phyloP scores from a whole-genome alignment of 768 basidiomycete species.

The Crassisporium funariophilum region DNA sequence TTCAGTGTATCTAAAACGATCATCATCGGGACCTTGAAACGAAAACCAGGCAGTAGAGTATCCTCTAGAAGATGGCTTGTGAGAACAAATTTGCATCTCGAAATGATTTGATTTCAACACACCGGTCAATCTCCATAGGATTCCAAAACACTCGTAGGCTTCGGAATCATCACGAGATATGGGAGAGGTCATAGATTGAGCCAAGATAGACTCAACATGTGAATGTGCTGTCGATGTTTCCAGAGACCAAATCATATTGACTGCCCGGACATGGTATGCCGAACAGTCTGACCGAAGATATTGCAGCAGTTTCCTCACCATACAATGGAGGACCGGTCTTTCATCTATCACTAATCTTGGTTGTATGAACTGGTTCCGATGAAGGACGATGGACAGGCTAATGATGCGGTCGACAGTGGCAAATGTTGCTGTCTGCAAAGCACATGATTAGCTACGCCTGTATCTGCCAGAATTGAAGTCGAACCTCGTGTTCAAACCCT shows the following conservation, averaged over 20 bases:
- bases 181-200: constrained; percentile 65
- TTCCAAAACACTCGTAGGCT: constrained; percentile 86
- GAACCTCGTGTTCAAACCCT: constrained; percentile 58
- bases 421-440: constrained; percentile 62
- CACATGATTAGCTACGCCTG: constrained; percentile 5
- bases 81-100: background rate
- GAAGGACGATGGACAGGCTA: constrained; percentile 55
- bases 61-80: constrained; percentile 65
- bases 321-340: constrained; percentile 53
- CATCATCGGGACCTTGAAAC: constrained; percentile 85
- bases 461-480: constrained; percentile 19
- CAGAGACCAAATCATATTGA: constrained; percentile 81
- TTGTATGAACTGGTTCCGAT: constrained; percentile 49
- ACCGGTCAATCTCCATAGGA: constrained; percentile 91
- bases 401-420: constrained; percentile 65
- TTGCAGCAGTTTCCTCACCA: constrained; percentile 68
- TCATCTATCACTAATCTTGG: constrained; percentile 60
- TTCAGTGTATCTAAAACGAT: constrained; percentile 82
- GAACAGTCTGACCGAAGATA: constrained; percentile 71
- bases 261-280: constrained; percentile 80
- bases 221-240: constrained; percentile 55
- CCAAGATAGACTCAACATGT: constrained; percentile 79
- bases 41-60: constrained; percentile 74
- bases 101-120: constrained; percentile 15
- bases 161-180: constrained; percentile 49